Evolutionary conservation across 306 rosid species (phyloP), one percentile per base, ranked within the genome.

Genomic region (Parietaria judaica): DNA sequence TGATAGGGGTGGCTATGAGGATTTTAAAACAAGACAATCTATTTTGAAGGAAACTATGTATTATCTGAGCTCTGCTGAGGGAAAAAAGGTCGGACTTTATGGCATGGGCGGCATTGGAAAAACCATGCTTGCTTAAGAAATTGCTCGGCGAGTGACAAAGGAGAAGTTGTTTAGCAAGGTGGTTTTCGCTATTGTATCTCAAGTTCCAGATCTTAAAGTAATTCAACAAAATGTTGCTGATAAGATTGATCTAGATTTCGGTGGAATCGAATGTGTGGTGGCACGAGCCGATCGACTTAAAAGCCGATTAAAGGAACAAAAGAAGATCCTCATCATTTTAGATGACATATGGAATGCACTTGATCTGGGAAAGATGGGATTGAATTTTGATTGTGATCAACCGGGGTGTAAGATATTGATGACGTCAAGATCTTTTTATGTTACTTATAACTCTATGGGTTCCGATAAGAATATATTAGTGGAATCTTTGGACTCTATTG

Each of bases 391-490:
- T 5, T 59, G 3, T 8, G 4, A 46, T 17, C 76, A 68, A 9
- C 36, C 15, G 0, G 67, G 65, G 1, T 74, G 80, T 48, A 57
- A 38, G 34, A 36, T 57, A 3, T 14, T 57, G 14, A 3, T 57
- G 11, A 37, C 46, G 11, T 57, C 84, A 23, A 9, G 87, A 58
- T 14, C 16, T 35, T 46, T n/a, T 36, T 31, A 76, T 0, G 57
- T 60, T 3, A 3, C 60, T 8, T 74, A 64, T 3, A 56, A 14
- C 0, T 34, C 4, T 4, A 72, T 75, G 79, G 14, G 52, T 49
- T 56, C 38, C 16, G 38, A 70, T 43, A 35, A 52, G 53, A 65
- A 8, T 72, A 35, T 68, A 13, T 0, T 1, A 0, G 4, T 82
- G n/a, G 5, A 62, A 8, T 16, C 54, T 38, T 56, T 66, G 7